Evolutionary conservation across 805 yeast species (phyloP).

Genomic region (Wickerhamomyces queroliae): DNA sequence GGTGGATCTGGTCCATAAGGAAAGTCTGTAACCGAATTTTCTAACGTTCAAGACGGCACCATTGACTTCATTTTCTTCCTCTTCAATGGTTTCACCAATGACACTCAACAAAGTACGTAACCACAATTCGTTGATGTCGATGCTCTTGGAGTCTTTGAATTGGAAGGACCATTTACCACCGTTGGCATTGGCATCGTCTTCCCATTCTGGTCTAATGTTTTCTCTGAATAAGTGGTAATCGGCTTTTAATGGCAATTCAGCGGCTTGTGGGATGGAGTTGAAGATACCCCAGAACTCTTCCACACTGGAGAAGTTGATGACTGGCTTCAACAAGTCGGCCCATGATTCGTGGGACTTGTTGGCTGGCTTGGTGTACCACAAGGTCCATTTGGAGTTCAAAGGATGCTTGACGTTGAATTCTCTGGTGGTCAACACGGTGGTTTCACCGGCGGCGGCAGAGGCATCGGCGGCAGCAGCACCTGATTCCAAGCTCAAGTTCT

Average conservation of each 20-base stretch:
- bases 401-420: conserved; percentile 58
- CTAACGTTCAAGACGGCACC: conserved; percentile 92
- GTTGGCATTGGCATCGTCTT: conserved; percentile 75
- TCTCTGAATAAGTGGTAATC: conserved; percentile 94
- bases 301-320: conserved; percentile 86
- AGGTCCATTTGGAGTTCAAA: conserved; percentile 84
- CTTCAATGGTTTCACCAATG: conserved; percentile 90
- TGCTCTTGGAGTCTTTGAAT: conserved; percentile 53
- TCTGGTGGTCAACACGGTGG: conserved; percentile 25
- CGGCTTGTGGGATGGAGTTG: conserved; percentile 89
- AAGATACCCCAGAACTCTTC: conserved; percentile 99
- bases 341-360: conserved; percentile 72
- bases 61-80: conserved; percentile 77
- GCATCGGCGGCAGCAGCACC: conserved; percentile 13
- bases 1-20: conserved; percentile 89
- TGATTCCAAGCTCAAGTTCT: conserved; percentile 18
- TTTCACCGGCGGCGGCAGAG: conserved; percentile 16
- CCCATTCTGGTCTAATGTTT: conserved; percentile 98
- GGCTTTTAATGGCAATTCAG: conserved; percentile 84
- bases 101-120: conserved; percentile 80
- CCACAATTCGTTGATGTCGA: conserved; percentile 86
- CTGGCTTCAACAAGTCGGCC: conserved; percentile 90
- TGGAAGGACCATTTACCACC: conserved; percentile 95
- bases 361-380: conserved; percentile 96
- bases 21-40: conserved; percentile 74